A percentile compares a stretch with the other conserved stretches of the same genome.
Evolutionary conservation across 2,329 filamentous ascomycete species (phyloP).

Genomic region (Microdochium trichocladiopsis): DNA sequence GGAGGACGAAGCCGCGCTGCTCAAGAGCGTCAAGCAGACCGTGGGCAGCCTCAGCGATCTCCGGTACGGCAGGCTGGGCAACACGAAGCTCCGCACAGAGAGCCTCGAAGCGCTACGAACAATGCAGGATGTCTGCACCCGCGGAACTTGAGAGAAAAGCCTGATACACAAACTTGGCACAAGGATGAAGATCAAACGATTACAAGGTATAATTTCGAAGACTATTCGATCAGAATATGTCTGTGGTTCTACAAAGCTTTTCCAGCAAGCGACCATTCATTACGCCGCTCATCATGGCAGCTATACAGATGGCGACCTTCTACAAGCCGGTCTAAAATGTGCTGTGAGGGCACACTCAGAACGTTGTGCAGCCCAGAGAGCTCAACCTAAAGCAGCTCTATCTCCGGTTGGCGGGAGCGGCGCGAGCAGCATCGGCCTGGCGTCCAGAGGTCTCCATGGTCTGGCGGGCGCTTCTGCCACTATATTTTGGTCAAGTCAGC

Average conservation of each 20-base stretch:
- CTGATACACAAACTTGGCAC: neutral
- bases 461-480: neutral
- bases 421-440: neutral
- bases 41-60: slow-evolving; percentile 75
- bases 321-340: neutral
- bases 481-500: neutral
- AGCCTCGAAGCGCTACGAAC: slow-evolving; percentile 59
- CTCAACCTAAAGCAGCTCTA: neutral
- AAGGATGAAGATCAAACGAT: neutral
- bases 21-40: slow-evolving; percentile 55
- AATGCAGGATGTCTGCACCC: slow-evolving; percentile 57
- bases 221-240: neutral
- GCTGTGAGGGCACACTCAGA: neutral
- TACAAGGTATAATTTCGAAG: neutral
- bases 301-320: neutral
- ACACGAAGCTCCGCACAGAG: slow-evolving; percentile 55
- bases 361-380: neutral
- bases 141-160: slow-evolving; percentile 25
- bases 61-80: slow-evolving; percentile 69
- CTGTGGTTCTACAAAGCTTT: neutral
- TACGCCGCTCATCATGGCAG: neutral
- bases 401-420: neutral
- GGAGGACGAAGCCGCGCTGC: slow-evolving; percentile 52
- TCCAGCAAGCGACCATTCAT: neutral
- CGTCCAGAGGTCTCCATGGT: neutral